Conservation (phyloP, 805 yeast genomes). For the Starmerella tilneyi region DNA sequence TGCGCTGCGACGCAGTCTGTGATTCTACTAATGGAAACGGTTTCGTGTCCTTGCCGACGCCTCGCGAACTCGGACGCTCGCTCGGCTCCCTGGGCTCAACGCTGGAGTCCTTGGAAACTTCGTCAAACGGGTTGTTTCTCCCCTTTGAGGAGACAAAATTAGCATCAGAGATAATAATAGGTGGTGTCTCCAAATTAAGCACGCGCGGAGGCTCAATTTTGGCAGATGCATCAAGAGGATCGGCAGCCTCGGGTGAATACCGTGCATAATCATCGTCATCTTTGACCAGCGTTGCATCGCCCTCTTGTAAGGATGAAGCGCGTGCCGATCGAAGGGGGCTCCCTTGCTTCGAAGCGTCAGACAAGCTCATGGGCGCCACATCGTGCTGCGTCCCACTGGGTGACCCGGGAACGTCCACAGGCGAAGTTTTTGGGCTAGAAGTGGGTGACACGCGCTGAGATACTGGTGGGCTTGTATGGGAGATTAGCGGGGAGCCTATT, state of each 20-base stretch:
- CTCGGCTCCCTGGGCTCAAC: slow-evolving; percentile 1
- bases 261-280: neutral
- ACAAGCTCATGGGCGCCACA: neutral
- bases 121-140: too few relatives aligned
- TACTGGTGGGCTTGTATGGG: neutral
- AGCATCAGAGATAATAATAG: too few relatives aligned
- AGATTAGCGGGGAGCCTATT: neutral
- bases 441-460: neutral
- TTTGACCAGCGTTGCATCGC: slow-evolving; percentile 1
- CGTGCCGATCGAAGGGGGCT: neutral
- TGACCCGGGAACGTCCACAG: neutral
- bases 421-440: neutral
- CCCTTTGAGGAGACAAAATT: too few relatives aligned
- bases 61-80: too few relatives aligned
- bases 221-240: neutral
- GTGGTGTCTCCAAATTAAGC: too few relatives aligned
- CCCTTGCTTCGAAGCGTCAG: neutral
- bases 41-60: neutral
- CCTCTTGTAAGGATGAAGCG: neutral
- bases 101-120: slow-evolving; percentile 2
- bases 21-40: neutral
- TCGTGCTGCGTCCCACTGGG: neutral
- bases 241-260: slow-evolving; percentile 1
- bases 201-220: too few relatives aligned
- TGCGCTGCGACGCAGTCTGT: slow-evolving; percentile 2